phyloP scores from a whole-genome alignment of 208 protist genomes.

The Trypanosoma rangeli region DNA sequence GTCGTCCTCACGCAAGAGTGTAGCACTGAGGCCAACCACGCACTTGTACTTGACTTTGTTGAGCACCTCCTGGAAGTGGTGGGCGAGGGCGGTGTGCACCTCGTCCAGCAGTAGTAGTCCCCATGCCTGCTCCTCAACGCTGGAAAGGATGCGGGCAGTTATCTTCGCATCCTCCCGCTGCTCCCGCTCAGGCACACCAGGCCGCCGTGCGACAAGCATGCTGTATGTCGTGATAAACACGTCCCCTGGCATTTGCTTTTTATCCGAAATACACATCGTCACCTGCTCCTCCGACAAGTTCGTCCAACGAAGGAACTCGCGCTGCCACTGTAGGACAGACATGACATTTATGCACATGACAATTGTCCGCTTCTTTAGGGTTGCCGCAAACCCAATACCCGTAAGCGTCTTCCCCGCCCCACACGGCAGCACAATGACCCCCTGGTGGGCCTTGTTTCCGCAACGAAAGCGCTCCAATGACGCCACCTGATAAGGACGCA shows the following conservation, averaged over 20 bases:
- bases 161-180: slow-evolving; percentile 54
- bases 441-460: slow-evolving; percentile 87
- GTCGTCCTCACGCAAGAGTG: slow-evolving; percentile 97
- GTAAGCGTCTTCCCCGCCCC: slow-evolving; percentile 99
- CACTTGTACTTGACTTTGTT: slow-evolving; percentile 94
- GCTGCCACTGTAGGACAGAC: slow-evolving; percentile 97
- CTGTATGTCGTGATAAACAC: slow-evolving; percentile 99
- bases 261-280: slow-evolving; percentile 84
- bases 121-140: slow-evolving; percentile 86
- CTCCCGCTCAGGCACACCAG: slow-evolving; percentile 47
- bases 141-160: slow-evolving; percentile 54
- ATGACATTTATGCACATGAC: slow-evolving; percentile 96
- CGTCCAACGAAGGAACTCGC: slow-evolving; percentile 94
- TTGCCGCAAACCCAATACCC: slow-evolving; percentile 96
- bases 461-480: slow-evolving; percentile 84
- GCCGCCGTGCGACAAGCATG: slow-evolving; percentile 95
- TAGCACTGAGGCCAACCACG: slow-evolving; percentile 98
- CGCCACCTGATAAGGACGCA: slow-evolving; percentile 86
- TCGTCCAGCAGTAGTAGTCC: slow-evolving; percentile 99
- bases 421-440: slow-evolving; percentile 99
- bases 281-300: slow-evolving; percentile 67
- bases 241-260: slow-evolving; percentile 61
- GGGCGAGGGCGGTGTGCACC: slow-evolving; percentile 98
- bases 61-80: slow-evolving; percentile 96
- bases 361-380: slow-evolving; percentile 94